Evolutionary conservation across 176 grass and related monocot genomes (phyloP), one percentile per base, ranked within the genome.

Genomic region (Secale cereale): DNA sequence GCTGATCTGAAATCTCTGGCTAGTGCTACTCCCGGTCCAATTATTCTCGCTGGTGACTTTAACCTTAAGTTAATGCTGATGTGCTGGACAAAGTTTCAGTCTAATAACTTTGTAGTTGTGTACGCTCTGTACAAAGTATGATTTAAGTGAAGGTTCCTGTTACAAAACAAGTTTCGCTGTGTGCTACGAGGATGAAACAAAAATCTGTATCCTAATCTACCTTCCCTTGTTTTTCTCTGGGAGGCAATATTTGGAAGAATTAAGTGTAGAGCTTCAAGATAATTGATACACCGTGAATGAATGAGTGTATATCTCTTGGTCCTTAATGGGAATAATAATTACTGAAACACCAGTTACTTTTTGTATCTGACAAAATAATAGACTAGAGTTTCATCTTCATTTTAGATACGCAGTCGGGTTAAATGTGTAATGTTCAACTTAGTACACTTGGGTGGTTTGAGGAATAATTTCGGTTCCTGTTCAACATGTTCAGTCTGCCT

Each of bases 11-110:
- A 50, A 50, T 50, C 46, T 50, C 46, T 50, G 46, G 14, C 15
- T 50, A 50, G 46, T 50, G 46, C 46, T 50, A 50, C 46, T 50
- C 46, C 46, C 15, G 43, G 14, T 16, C 46, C 46, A 50, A 50
- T 50, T 50, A 50, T 50, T 50, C 17, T 50, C 15, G 16, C 46
- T 17, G 46, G 46, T 50, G 46, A 50, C 46, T 50, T 50, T 17
- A 50, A 17, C 5, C 46, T 50, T 50, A 50, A 65, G 50, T 78
- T 88, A 62, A 68, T 85, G 74, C 61, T n/a, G 28, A 80, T 80
- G 46, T 30, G 80, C 81, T 70, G 2, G 54, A 75, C 9, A 33
- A 22, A 78, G 69, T 32, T 66, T 73, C 41, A 61, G 41, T 54
- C 12, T 19, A 52, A 10, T 20, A 19, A 30, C 28, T 66, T 91